Base-by-base conservation (phyloP, 352 stramenopile genomes). In the Phytopythium aichiense region DNA sequence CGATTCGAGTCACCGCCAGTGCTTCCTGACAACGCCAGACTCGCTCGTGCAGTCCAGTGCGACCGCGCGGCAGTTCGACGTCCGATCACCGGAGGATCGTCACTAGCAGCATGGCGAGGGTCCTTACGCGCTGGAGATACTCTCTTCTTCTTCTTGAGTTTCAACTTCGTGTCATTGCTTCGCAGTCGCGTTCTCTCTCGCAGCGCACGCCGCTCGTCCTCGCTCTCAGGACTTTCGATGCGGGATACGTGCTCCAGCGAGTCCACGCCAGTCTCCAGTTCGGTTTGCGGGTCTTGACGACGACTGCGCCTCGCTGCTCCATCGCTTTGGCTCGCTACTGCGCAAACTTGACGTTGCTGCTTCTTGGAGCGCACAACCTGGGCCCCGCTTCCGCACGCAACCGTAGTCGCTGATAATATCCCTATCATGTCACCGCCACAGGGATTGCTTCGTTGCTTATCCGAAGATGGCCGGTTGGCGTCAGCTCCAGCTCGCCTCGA, bases 301-400 rank as follows among this genome's bases (percentile, higher is more conserved):
- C 4, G 23, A 0, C 1, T 31, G 22, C 31, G 11, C 8, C 23
- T 4, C 18, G 23, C 13, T 51, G 11, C 1, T 18, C n/a, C 45
- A 11, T 51, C 45, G 2, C 22, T 2, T 20, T 4, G 45, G 2
- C 18, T 4, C 59, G n/a, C 22, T 68, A 55, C 23, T 77, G 45
- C 56, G 64, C 58, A 31, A 1, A 3, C 1, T 5, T 23, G 48
- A 13, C 71, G 60, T 25, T 76, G 61, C 5, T 63, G 56, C 38
- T 73, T 71, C n/a, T 71, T 75, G 31, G 64, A 73, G 51, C 72
- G 59, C 30, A 65, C 74, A 18, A 81, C 55, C 37, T 79, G 70
- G 16, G 79, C 56, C 4, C 67, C 74, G 63, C 74, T 84, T 12
- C 74, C 72, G 22, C 74, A 77, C 9, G 65, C 46, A 52, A 59